Evolutionary conservation across 495 filamentous ascomycete genomes (phyloP), one percentile per base, ranked within the genome.

Genomic region (Penicillium paxilli): DNA sequence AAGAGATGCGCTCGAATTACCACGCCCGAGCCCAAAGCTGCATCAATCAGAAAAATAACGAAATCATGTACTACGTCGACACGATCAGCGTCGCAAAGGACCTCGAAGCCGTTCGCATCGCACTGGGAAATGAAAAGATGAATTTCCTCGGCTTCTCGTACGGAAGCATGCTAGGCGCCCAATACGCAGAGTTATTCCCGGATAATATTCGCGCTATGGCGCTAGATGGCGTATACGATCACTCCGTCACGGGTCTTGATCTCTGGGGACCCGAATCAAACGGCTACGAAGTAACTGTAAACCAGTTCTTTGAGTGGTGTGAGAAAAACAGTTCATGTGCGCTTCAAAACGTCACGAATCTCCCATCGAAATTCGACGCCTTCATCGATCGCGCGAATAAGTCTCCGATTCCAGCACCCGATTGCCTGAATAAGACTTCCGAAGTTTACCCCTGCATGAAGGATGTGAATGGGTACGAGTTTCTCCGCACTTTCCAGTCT

Each of bases 71-170:
- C 35, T 40, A 14, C 35, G 35, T 79, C 47, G 75, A 79, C 52
- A 72, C 75, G 4, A 60, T 71, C 22, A 72, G 64, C 51, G 70
- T 67, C 1, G 73, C 52, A 3, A 69, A 66, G 47, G 75, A 79
- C 54, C 58, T 75, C 20, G 75, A 79, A 55, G 73, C 72, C 1
- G 66, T 77, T 10, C 74, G 75, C 47, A 28, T 65, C 22, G 74
- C 68, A 2, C 62, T 77, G 2, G 52, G 71, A 4, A 68, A 70
- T 20, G 53, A 53, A 57, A 77, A 76, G 51, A 59, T 84, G 44
- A 75, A 77, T 5, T 82, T 78, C 44, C 79, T 82, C 58, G 75
- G 84, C 16, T 75, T 84, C 20, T 82, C 78, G 41, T 86, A 86
- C 57, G 83, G 83, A 7, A 83, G 82, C 0, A 68, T 78, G 14